Base-by-base conservation (phyloP, 129 eudicot species). In the Escallonia herrerae region DNA sequence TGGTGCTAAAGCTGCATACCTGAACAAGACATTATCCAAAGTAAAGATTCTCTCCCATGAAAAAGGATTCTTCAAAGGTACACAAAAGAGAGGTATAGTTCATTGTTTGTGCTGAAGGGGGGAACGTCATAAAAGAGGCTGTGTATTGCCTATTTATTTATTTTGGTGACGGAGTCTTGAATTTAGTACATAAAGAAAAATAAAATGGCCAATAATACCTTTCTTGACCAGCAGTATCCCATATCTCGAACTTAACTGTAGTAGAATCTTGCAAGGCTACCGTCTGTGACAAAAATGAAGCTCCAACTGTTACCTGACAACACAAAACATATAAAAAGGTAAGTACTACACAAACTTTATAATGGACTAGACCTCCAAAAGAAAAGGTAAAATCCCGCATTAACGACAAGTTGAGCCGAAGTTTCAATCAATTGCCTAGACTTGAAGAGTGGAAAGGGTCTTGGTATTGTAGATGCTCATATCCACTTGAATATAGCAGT, bases 151-250 rank as follows among this genome's bases (percentile, higher is more conserved):
- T 22, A 22, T 22, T 22, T 22, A 22, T 22, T 22, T 22, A 22
- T 22, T 22, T 22, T 22, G 33, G 33, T 22, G 33, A 22, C 33
- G 33, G 33, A 22, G 33, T 22, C 33, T 22, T 22, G 33, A 22
- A 22, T 22, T 22, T 22, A 22, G 33, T 22, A 22, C 33, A 5
- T 41, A 14, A 13, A 45, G 33, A 67, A 2, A 41, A 55, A 55
- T 37, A 15, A 67, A 9, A 44, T 13, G 54, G 44, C 64, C 40
- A 40, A 14, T n/a, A n/a, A 12, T 68, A 91, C 99, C 99, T 93
- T 74, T 93, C 99, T 64, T 93, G 99, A 38, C 99, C 99, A 50
- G 99, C 96, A 40, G 99, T 93, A 77, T 93, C 99, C 99, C 99
- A 93, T 47, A 93, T 89, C 83, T 93, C 99, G 76, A 93, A 93